A percentile compares a stretch with the other conserved stretches of the same genome.
phyloP scores from a whole-genome alignment of 2,329 filamentous ascomycete genomes.

The Talaromyces sp. region DNA sequence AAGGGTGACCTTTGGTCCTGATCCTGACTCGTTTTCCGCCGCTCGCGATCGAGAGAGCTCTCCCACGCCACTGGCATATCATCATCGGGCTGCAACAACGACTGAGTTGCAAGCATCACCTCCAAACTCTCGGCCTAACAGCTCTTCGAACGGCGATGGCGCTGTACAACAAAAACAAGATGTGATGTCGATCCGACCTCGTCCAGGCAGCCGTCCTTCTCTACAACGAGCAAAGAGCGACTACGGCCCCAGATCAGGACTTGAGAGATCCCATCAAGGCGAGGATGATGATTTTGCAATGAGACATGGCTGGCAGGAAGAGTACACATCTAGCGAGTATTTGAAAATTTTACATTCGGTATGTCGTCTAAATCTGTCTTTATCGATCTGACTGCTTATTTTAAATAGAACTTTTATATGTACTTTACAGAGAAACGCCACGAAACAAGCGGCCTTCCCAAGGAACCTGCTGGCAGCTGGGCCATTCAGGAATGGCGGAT shows the following conservation, averaged over 20 bases:
- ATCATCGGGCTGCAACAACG: constrained; percentile 26
- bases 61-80: constrained; percentile 3
- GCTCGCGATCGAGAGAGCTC: constrained; percentile 8
- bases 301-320: constrained; percentile 86
- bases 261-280: constrained; percentile 24
- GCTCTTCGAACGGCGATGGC: constrained; percentile 24
- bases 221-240: constrained; percentile 50
- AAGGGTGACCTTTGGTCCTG: constrained; percentile 35
- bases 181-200: constrained; percentile 19
- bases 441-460: constrained; percentile 85
- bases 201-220: constrained; percentile 29
- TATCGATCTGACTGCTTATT: not conserved
- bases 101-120: constrained; percentile 22
- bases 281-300: constrained; percentile 52
- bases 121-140: constrained; percentile 22
- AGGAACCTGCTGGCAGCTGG: constrained; percentile 50
- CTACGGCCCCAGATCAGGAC: constrained; percentile 39
- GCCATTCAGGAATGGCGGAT: constrained; percentile 90
- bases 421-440: constrained; percentile 98
- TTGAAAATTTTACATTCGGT: constrained; percentile 77
- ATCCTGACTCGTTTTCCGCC: constrained; percentile 27
- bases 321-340: constrained; percentile 86
- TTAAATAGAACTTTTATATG: constrained; percentile 88
- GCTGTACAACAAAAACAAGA: constrained; percentile 16
- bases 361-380: constrained; percentile 33